Evolutionary conservation across 1,284 basidiomycete species (phyloP).

Genomic region (Thecaphora frezii): DNA sequence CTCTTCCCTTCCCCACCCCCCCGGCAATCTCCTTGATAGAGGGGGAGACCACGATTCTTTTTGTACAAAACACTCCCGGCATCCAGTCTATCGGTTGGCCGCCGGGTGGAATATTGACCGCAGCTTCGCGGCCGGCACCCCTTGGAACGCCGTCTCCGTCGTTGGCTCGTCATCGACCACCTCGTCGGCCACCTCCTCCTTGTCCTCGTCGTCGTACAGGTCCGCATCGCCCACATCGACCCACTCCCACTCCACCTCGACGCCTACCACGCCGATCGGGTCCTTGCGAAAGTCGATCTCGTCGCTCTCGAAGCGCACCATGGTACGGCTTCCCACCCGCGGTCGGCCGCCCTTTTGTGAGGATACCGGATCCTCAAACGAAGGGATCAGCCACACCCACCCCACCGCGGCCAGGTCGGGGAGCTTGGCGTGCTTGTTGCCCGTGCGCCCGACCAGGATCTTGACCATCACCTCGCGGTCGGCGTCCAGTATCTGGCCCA

Average conservation of each 20-base stretch:
- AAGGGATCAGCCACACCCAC: conserved; percentile 58
- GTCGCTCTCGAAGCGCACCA: conserved; percentile 31
- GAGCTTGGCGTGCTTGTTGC: conserved; percentile 51
- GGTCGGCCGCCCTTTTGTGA: conserved; percentile 4
- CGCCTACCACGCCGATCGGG: conserved; percentile 44
- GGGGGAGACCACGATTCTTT: too few species aligned
- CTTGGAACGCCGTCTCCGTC: too few species aligned
- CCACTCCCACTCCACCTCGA: conserved; percentile 58
- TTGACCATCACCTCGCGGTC: conserved; percentile 57
- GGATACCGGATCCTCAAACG: conserved; percentile 46
- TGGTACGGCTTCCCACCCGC: conserved; percentile 3
- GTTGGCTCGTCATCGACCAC: neutral
- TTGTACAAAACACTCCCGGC: too few species aligned
- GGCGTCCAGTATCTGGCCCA: conserved; percentile 42
- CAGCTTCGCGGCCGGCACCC: too few species aligned
- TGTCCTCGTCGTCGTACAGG: neutral
- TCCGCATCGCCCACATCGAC: conserved; percentile 26
- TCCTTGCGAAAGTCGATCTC: conserved; percentile 59
- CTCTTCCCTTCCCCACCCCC: too few species aligned
- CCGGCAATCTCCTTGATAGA: too few species aligned
- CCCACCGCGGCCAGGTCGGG: conserved; percentile 55
- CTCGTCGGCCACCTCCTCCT: neutral
- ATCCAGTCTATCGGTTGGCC: too few species aligned
- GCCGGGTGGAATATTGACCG: too few species aligned
- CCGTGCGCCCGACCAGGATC: conserved; percentile 53